A percentile compares a stretch with the other conserved stretches of the same genome.
phyloP scores from a whole-genome alignment of 305 asterid species.

The Nicotiana rustica region DNA sequence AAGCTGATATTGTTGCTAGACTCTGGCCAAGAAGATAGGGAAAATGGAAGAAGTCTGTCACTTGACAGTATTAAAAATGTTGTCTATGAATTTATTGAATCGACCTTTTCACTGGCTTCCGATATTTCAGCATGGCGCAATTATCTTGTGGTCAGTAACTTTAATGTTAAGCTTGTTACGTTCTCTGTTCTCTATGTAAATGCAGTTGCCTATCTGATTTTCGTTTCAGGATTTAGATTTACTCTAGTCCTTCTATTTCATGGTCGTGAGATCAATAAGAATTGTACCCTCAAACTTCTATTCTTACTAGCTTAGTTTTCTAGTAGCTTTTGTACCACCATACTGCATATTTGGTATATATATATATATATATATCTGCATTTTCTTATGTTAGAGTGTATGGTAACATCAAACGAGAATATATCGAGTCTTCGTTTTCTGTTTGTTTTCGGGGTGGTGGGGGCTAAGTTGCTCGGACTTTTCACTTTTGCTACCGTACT shows the following conservation, averaged over 20 bases:
- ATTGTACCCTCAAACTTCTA: background rate
- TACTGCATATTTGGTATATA: constrained; percentile 1
- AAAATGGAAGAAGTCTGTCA: constrained; percentile 48
- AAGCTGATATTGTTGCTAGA: constrained; percentile 54
- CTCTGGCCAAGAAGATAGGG: constrained; percentile 50
- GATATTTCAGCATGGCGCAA: constrained; percentile 82
- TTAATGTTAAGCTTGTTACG: constrained; percentile 22
- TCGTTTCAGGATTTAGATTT: constrained; percentile 8
- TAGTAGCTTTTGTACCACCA: constrained; percentile 18
- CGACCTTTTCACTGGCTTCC: constrained; percentile 54
- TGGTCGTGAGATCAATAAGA: background rate
- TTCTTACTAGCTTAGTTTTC: constrained; percentile 14
- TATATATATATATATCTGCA: background rate
- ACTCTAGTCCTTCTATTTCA: background rate
- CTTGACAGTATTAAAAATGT: constrained; percentile 46
- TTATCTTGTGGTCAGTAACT: constrained; percentile 83
- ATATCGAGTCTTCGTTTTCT: background rate
- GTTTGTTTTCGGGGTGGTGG: background rate
- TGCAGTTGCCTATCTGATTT: constrained; percentile 5
- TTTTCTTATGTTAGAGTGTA: background rate
- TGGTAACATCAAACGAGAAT: constrained; percentile 8
- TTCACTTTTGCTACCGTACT: too few relatives aligned
- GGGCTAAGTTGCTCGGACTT: too few relatives aligned
- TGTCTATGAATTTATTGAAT: constrained; percentile 43
- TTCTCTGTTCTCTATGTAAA: constrained; percentile 3